Evolutionary conservation across 306 rosid species (phyloP), one percentile per base, ranked within the genome.

Genomic region (Cucumis melo): DNA sequence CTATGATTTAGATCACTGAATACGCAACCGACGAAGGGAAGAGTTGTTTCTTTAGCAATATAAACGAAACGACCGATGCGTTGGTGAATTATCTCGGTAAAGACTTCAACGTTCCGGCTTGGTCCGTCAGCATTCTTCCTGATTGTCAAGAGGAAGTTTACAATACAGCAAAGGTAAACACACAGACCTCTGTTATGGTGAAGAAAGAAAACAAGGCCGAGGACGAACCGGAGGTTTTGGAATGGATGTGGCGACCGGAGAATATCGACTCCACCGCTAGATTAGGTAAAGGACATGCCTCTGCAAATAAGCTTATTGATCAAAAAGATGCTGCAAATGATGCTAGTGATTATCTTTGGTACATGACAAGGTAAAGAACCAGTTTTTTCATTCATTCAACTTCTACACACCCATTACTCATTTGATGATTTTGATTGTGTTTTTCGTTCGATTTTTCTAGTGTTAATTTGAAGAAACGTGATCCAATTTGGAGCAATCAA

Each of bases 81-180:
- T 78, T 84, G 12, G n/a, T 89, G 29, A 85, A 61, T 21, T 85
- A 77, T 34, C 67, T 38, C 59, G 89, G 82, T 55, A 84, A 65
- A 0, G 53, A 44, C 10, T 78, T 67, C 23, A 9, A 32, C 3
- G 72, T 87, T 63, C 93, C 93, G 3, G 90, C 93, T n/a, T 89
- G 91, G 90, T 89, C 91, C 44, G 91, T 89, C 20, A 82, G 81
- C 48, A 78, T 89, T 81, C 90, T 89, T 27, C 90, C 90, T 0
- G 85, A 87, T 57, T 86, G 87, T 59, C 29, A 81, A 76, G 27
- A 27, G 4, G 88, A 85, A 78, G 91, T 7, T 55, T 84, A 84
- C 57, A 89, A 86, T 82, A 87, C 90, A 0, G 91, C 93, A 4
- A 87, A 84, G 84, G 90, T 89, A 24, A 87, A 81, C 81, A 82